A percentile compares a stretch with the other conserved stretches of the same genome.
These are phyloP conservation scores for Aspergillus sp. DNA, from an alignment of 2,329 filamentous ascomycete species.

Conservation along the genomic window DNA sequence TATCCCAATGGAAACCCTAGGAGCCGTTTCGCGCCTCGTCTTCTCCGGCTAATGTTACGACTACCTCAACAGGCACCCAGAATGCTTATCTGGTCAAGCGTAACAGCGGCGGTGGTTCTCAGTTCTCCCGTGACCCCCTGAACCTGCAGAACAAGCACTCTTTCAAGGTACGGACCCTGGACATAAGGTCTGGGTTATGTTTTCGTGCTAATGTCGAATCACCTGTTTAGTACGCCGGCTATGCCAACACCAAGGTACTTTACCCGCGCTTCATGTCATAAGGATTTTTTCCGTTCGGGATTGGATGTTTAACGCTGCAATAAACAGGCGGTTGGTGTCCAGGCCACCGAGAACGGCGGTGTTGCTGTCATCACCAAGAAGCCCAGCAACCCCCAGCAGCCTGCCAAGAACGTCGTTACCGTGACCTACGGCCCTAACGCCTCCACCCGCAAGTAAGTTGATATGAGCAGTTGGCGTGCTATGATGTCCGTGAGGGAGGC, in stretches of 20 bases:
- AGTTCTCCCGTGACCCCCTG: slow-evolving; percentile 91
- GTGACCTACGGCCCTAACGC: slow-evolving; percentile 71
- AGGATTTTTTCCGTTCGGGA: background rate
- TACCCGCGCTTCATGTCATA: slow-evolving; percentile 1
- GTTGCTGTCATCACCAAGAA: slow-evolving; percentile 86
- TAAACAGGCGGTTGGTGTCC: slow-evolving; percentile 76
- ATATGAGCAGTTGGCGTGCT: background rate
- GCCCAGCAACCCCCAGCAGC: slow-evolving; percentile 69
- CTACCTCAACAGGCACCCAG: slow-evolving; percentile 66
- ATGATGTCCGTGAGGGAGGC: background rate
- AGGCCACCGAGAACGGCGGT: slow-evolving; percentile 73
- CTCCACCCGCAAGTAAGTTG: slow-evolving; percentile 74
- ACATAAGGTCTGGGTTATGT: slow-evolving; percentile 12
- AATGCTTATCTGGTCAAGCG: slow-evolving; percentile 94
- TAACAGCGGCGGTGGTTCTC: slow-evolving; percentile 73
- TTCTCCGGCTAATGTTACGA: slow-evolving; percentile 18
- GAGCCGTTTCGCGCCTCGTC: background rate
- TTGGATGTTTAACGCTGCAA: slow-evolving; percentile 13
- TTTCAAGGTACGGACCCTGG: slow-evolving; percentile 68
- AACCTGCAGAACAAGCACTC: slow-evolving; percentile 91
- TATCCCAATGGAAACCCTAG: background rate
- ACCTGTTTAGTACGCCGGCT: slow-evolving; percentile 74
- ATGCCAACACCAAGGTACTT: slow-evolving; percentile 86
- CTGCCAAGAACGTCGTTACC: slow-evolving; percentile 65
- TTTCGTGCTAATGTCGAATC: slow-evolving; percentile 14